Conservation (phyloP, 768 basidiomycete species). For the Tricholomella constricta region DNA sequence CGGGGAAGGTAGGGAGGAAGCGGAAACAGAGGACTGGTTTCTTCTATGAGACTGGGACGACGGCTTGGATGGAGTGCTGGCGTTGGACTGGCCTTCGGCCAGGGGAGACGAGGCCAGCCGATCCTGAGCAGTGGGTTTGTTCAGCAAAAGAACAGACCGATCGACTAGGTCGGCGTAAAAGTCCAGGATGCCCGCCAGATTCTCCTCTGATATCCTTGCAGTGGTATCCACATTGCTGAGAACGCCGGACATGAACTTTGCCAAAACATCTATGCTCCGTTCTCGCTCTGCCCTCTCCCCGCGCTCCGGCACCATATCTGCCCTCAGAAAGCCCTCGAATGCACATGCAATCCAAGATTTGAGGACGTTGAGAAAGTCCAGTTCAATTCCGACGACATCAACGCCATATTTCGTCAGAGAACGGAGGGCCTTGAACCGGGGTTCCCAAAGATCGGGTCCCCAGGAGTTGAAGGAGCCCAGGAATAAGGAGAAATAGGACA, state of each 20-base stretch:
- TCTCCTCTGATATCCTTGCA: conserved; percentile 61
- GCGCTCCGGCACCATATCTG: conserved; percentile 35
- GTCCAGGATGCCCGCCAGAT: conserved; percentile 53
- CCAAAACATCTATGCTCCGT: conserved; percentile 61
- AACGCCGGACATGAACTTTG: conserved; percentile 55
- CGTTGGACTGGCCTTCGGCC: conserved; percentile 31
- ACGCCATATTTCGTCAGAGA: conserved; percentile 62
- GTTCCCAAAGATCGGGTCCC: conserved; percentile 71
- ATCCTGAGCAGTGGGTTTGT: conserved; percentile 15
- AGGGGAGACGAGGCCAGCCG: conserved; percentile 35
- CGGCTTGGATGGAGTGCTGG: conserved; percentile 25
- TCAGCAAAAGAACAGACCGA: conserved; percentile 44
- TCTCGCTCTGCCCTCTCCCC: conserved; percentile 59
- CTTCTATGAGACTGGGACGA: conserved; percentile 49
- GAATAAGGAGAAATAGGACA: conserved; percentile 68
- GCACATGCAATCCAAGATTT: conserved; percentile 68
- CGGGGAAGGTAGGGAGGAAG: conserved; percentile 40
- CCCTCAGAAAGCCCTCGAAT: conserved; percentile 51
- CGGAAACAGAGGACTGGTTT: conserved; percentile 62
- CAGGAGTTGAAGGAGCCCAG: conserved; percentile 48
- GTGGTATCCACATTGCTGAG: conserved; percentile 53
- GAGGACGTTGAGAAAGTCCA: conserved; percentile 53
- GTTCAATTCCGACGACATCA: conserved; percentile 68
- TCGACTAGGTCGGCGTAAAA: conserved; percentile 66
- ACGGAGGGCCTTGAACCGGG: conserved; percentile 65